Evolutionary conservation across 2,329 filamentous ascomycete genomes (phyloP).

Genomic region (Ceratocystis colombiana): DNA sequence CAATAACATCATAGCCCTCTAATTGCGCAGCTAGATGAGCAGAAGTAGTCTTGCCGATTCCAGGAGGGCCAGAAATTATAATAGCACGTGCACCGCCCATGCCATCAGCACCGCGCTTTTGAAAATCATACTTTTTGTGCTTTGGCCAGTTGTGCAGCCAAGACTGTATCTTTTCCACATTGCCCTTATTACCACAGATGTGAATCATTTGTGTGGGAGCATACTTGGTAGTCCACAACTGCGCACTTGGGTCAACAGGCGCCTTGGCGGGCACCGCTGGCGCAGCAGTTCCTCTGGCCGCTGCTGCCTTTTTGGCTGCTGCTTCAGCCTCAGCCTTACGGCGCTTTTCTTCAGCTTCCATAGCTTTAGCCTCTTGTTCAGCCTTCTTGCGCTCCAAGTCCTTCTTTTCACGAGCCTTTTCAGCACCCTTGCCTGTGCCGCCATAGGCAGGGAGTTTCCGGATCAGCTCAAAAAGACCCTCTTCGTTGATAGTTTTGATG

Average conservation of each 20-base stretch:
- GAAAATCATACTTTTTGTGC: conserved; percentile 69
- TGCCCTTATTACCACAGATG: conserved; percentile 88
- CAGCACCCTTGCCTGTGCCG: conserved; percentile 77
- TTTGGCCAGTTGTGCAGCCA: conserved; percentile 81
- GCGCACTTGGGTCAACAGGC: conserved; percentile 42
- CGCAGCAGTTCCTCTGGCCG: conserved; percentile 34
- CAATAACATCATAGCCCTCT: conserved; percentile 85
- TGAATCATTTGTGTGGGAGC: conserved; percentile 74
- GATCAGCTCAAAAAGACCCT: conserved; percentile 83
- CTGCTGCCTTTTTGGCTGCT: conserved; percentile 37
- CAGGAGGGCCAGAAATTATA: conserved; percentile 88
- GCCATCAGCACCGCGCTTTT: conserved; percentile 72
- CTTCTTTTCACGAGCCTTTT: conserved; percentile 74
- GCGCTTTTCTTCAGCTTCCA: conserved; percentile 68
- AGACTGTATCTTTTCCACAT: conserved; percentile 77
- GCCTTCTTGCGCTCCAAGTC: conserved; percentile 77
- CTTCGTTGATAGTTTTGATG: conserved; percentile 88
- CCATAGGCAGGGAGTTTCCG: conserved; percentile 71
- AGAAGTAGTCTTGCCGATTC: conserved; percentile 95
- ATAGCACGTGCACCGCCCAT: conserved; percentile 76
- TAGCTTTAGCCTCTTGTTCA: conserved; percentile 67
- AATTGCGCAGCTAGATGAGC: conserved; percentile 88
- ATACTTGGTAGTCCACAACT: conserved; percentile 91
- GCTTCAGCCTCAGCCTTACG: conserved; percentile 44
- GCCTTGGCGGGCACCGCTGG: conserved; percentile 33